Base-by-base conservation (phyloP, 2,329 filamentous ascomycete species). In the Macrophomina phaseolina region DNA sequence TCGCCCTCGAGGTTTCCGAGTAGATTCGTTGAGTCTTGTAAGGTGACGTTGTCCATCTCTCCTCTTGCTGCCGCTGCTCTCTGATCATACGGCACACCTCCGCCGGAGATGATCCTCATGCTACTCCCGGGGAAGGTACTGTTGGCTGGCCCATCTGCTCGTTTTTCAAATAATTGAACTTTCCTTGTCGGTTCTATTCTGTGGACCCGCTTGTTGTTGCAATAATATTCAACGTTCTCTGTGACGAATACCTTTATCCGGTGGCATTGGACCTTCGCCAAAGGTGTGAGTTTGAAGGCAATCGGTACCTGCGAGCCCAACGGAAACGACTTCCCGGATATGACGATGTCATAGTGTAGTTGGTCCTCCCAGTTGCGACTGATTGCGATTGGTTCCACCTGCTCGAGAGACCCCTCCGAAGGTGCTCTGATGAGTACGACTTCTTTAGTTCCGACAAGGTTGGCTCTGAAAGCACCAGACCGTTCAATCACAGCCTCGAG, bases 281-380 rank as follows among this genome's bases (percentile, higher is more conserved):
- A 81, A 0, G 94, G 94, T 0, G 93, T 97, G 70, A 97, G 84
- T 78, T 97, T 97, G 83, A 97, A 97, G 1, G 93, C 93, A 67
- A 97, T 95, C 0, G 94, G 94, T 16, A 97, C 92, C 73, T 91
- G 91, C 46, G 91, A 87, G 16, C 94, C 94, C 23, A 97, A 86
- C 0, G 94, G 92, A 68, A 97, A 97, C 0, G 93, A 96, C 83
- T 97, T 97, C 65, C 94, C 94, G 1, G 93, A 97, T 65, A 97
- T 97, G 76, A 97, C 90, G 71, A 97, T 97, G 73, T 97, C 94
- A 80, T 97, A 97, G 74, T 96, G 93, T 38, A 97, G 83, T 74
- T 97, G 94, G 71, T 97, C 93, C 76, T 97, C 94, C 94, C 94
- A 97, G 69, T 92, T 93, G 23, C 94, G 86, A 70, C 91, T 94